These are phyloP conservation scores for Phanerochaete sordida DNA, from an alignment of 768 basidiomycete species.

Conservation along the genomic window DNA sequence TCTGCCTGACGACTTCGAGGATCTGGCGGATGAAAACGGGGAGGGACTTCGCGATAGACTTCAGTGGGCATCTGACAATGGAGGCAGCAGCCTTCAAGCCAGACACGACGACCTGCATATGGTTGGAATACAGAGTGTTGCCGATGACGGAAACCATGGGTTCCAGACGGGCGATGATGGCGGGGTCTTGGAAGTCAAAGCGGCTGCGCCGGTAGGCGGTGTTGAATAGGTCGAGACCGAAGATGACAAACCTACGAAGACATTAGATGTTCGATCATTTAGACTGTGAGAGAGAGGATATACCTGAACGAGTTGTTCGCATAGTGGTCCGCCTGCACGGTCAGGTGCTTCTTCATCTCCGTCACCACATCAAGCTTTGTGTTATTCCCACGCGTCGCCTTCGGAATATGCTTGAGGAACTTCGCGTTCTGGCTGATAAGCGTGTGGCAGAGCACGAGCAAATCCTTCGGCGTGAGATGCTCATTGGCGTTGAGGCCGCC, in stretches of 20 bases:
- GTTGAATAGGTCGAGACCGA: slow-evolving; percentile 89
- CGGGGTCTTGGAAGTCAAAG: slow-evolving; percentile 76
- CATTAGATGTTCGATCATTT: no score
- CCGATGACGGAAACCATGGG: slow-evolving; percentile 85
- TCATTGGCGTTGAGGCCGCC: slow-evolving; percentile 82
- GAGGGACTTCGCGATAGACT: slow-evolving; percentile 67
- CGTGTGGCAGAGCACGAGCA: slow-evolving; percentile 83
- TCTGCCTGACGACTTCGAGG: slow-evolving; percentile 74
- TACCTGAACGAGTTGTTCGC: slow-evolving; percentile 86
- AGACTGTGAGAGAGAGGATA: slow-evolving; percentile 20
- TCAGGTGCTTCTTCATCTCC: slow-evolving; percentile 67
- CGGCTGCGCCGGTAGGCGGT: slow-evolving; percentile 82
- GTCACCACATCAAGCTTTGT: slow-evolving; percentile 62
- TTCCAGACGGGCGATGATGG: slow-evolving; percentile 79
- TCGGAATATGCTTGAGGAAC: slow-evolving; percentile 67
- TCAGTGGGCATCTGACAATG: slow-evolving; percentile 81
- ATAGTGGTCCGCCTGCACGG: slow-evolving; percentile 62
- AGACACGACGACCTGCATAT: slow-evolving; percentile 66
- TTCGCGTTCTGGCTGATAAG: slow-evolving; percentile 87
- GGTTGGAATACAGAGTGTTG: slow-evolving; percentile 86
- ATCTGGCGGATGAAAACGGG: slow-evolving; percentile 84
- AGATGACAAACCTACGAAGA: slow-evolving; percentile 69
- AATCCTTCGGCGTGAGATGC: slow-evolving; percentile 61
- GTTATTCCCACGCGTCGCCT: slow-evolving; percentile 30
- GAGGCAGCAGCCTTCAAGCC: slow-evolving; percentile 79